phyloP scores from a whole-genome alignment of 1,139 yeast genomes.

The Groenewaldozyma sp. region DNA sequence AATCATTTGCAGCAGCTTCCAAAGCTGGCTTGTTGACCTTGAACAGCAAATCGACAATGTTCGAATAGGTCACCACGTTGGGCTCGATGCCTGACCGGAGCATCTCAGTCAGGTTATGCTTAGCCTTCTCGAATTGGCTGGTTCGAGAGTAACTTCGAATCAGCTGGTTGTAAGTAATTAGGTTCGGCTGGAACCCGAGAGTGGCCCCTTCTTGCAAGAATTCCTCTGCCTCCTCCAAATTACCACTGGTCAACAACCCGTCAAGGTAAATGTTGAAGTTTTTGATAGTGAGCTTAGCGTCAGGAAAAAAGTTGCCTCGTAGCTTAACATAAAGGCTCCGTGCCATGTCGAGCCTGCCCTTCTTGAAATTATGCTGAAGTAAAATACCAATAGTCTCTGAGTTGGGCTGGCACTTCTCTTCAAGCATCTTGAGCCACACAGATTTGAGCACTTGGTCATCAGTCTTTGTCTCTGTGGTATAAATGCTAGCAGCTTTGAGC shows the following conservation, averaged over 20 bases:
- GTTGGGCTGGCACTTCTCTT: conserved; percentile 31
- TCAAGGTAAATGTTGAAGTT: conserved; percentile 29
- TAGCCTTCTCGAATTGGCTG: conserved; percentile 30
- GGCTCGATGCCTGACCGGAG: conserved; percentile 38
- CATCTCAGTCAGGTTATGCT: conserved; percentile 31
- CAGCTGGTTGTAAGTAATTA: conserved; percentile 35
- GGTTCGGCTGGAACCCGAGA: conserved; percentile 29
- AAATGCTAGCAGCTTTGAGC: conserved; percentile 32
- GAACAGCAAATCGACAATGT: conserved; percentile 48
- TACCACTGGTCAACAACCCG: conserved; percentile 23
- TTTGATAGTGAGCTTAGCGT: conserved; percentile 19
- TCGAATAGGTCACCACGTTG: conserved; percentile 60
- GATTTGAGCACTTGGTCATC: conserved; percentile 27
- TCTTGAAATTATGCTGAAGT: conserved; percentile 30
- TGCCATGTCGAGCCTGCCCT: conserved; percentile 27
- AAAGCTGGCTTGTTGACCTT: conserved; percentile 32
- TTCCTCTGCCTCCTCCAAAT: conserved; percentile 24
- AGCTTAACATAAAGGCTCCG: conserved; percentile 23
- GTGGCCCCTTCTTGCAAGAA: conserved; percentile 27
- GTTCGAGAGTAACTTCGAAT: conserved; percentile 27
- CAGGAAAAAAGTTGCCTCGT: conserved; percentile 14
- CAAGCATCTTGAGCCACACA: conserved; percentile 32
- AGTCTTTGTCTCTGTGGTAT: conserved; percentile 21
- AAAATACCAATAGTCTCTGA: conserved; percentile 31
- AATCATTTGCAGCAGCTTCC: conserved; percentile 32